These are phyloP conservation scores for Euphorbia celastroides DNA, from an alignment of 441 rosid genomes.

Conservation along the genomic window DNA sequence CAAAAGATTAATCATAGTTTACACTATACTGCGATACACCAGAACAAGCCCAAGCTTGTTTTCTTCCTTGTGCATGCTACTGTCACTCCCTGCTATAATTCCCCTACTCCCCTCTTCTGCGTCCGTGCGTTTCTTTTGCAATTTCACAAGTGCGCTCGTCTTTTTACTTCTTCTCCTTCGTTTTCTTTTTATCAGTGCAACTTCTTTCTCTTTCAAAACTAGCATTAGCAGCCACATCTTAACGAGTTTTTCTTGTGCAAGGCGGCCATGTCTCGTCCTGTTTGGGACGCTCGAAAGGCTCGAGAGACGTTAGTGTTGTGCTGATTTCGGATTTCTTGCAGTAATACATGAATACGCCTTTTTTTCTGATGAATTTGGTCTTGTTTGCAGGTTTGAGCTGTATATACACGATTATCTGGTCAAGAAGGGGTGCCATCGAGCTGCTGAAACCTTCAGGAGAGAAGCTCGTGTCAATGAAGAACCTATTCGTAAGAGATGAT, in stretches of 20 bases:
- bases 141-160: not conserved
- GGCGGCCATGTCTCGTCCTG: not conserved
- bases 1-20: too few relatives aligned
- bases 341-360: too few relatives aligned
- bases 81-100: constrained; percentile 20
- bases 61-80: constrained; percentile 23
- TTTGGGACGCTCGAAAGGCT: constrained; percentile 22
- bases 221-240: not conserved
- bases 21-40: not conserved
- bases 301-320: constrained; percentile 22
- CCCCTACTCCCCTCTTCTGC: not conserved
- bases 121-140: constrained; percentile 1
- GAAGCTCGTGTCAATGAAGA: constrained; percentile 32
- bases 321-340: not conserved
- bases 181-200: not conserved
- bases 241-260: not conserved
- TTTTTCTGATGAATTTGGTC: not conserved
- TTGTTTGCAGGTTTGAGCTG: constrained; percentile 33
- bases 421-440: constrained; percentile 34
- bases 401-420: constrained; percentile 51
- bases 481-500: constrained; percentile 30
- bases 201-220: not conserved
- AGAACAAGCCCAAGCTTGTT: constrained; percentile 18
- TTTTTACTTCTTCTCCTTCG: not conserved
- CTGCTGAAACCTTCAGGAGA: constrained; percentile 39